Evolutionary conservation across 768 basidiomycete species (phyloP).

Genomic region (Stropharia rugosoannulata): DNA sequence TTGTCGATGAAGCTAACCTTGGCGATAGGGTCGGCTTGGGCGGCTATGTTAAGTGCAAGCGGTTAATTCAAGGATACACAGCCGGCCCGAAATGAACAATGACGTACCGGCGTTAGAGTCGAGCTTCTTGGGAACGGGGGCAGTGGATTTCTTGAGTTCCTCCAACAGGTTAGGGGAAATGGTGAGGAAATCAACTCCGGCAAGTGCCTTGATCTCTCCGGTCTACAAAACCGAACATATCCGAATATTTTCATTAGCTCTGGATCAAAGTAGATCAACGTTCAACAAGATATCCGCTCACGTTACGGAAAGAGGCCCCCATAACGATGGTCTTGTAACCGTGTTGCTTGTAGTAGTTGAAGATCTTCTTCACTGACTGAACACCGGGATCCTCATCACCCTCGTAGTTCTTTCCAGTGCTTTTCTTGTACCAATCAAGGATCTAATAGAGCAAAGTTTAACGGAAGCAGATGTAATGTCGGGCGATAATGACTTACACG

Average conservation of each 20-base stretch:
- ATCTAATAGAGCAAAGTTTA: constrained; percentile 49
- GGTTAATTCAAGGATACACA: not conserved
- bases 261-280: not conserved
- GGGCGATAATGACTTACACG: constrained; percentile 58
- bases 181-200: constrained; percentile 97
- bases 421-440: constrained; percentile 99
- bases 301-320: constrained; percentile 99
- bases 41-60: constrained; percentile 33
- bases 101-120: constrained; percentile 58
- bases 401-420: constrained; percentile 81
- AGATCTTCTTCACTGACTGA: constrained; percentile 93
- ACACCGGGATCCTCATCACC: constrained; percentile 97
- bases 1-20: constrained; percentile 89
- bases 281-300: constrained; percentile 35
- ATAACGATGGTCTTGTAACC: constrained; percentile 99
- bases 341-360: constrained; percentile 99
- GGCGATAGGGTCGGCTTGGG: constrained; percentile 56
- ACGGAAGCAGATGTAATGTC: constrained; percentile 6
- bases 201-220: constrained; percentile 92
- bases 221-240: constrained; percentile 37
- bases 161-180: constrained; percentile 90
- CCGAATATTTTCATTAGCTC: not conserved
- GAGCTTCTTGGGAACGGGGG: constrained; percentile 82
- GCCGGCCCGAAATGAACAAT: constrained; percentile 8
- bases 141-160: constrained; percentile 83